Evolutionary conservation across 306 rosid genomes (phyloP), one percentile per base, ranked within the genome.

Genomic region (Quercus mongolica): DNA sequence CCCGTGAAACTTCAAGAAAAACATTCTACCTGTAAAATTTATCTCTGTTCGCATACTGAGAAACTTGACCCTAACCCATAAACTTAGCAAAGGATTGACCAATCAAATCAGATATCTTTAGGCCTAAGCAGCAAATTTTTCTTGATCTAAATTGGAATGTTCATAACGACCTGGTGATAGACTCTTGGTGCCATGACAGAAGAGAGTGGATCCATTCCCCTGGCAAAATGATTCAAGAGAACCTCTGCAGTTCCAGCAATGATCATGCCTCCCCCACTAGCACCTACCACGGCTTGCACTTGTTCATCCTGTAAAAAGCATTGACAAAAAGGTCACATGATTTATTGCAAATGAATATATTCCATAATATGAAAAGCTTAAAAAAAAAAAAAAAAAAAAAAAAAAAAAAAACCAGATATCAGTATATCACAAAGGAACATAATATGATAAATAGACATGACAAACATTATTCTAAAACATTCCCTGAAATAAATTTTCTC

Each of bases 201-300:
- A 73, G 92, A 80, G 65, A 92, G 49, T 46, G 98, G 97, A 83
- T 84, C 88, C 94, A 89, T 56, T 89, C 90, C 88, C 84, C 77
- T 90, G 68, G 85, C 87, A 78, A 94, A 92, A 85, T 94, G 91
- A 89, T 94, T 92, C 81, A 94, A 70, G 79, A 94, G 74, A 73
- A 94, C 90, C 80, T 91, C 89, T 62, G 90, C 78, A 76, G 89
- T 90, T 73, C 84, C 97, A 18, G 85, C 86, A 84, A 94, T 88
- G 78, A 94, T 92, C 80, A 61, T 63, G 58, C 20, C 49, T 78
- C 98, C 94, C 30, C 94, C 97, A 80, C 97, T 94, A 70, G 97
- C 98, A 73, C 98, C 97, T 13, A 83, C 84, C 57, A 83, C 98
- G 23, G 88, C 97, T 80, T 87, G 88, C 78, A 94, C 77, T 57